Percentiles rank a stretch among this genome's conserved stretches.
These are phyloP conservation scores for Stromatinia cepivora DNA, from an alignment of 2,329 filamentous ascomycete species.

Conservation along the genomic window DNA sequence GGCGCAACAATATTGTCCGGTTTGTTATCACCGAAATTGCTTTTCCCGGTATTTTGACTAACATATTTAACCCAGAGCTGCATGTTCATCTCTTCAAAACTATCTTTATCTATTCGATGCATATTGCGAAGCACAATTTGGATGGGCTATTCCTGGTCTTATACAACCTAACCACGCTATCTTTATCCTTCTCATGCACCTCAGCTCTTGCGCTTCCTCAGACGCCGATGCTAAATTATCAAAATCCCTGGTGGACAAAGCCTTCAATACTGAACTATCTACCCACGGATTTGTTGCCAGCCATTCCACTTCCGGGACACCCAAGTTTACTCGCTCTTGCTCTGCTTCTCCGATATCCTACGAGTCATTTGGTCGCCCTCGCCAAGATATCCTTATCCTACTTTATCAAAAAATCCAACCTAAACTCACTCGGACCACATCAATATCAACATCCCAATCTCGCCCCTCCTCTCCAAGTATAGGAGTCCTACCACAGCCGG, in stretches of 20 bases:
- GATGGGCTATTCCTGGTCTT: conserved; percentile 14
- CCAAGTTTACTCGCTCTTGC: not conserved
- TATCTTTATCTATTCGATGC: conserved; percentile 8
- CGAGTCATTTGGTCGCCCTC: not conserved
- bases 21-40: not conserved
- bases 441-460: no score
- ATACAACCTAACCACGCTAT: conserved; percentile 23
- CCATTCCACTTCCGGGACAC: not conserved
- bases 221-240: not conserved
- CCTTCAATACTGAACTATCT: not conserved
- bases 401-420: not conserved
- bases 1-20: not conserved
- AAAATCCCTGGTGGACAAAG: not conserved
- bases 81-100: conserved; percentile 16
- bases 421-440: not conserved
- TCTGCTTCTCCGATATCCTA: not conserved
- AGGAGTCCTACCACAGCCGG: not conserved
- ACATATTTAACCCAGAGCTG: not conserved
- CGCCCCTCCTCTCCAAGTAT: not conserved
- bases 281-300: no score
- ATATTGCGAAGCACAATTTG: not conserved
- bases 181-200: conserved; percentile 24
- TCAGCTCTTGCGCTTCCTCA: conserved; percentile 16
- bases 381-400: not conserved
- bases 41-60: not conserved